These are phyloP conservation scores for Fomitopsis schrenkii DNA, from an alignment of 1,284 basidiomycete species.

Conservation along the genomic window DNA sequence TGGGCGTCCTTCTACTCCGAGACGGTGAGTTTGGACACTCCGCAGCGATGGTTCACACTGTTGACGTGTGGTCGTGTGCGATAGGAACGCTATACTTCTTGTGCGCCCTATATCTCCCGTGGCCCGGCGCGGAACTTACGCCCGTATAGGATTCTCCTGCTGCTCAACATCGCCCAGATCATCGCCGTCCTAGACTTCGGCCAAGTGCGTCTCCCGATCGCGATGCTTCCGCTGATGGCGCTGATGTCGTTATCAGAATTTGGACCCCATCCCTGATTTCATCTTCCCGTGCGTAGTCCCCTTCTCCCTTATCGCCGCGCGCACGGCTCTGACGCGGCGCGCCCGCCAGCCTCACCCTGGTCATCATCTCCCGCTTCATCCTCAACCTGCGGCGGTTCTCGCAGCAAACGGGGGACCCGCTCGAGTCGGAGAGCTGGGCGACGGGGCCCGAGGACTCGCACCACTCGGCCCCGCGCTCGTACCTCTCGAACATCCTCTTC, in stretches of 20 bases:
- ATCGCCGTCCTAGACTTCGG: background rate
- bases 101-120: background rate
- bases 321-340: background rate
- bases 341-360: background rate
- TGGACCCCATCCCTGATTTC: background rate
- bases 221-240: background rate
- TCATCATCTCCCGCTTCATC: slow-evolving; percentile 1
- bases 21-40: background rate
- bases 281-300: background rate
- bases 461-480: background rate
- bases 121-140: background rate
- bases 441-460: background rate
- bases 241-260: background rate
- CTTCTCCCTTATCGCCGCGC: background rate
- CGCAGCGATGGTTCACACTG: background rate
- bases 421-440: background rate
- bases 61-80: background rate
- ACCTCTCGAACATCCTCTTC: slow-evolving; percentile 1
- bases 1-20: background rate
- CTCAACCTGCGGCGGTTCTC: background rate
- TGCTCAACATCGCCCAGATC: slow-evolving; percentile 1
- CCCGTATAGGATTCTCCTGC: background rate
- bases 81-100: background rate
- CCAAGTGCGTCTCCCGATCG: background rate
- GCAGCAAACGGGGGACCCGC: background rate